Evolutionary conservation across 2,329 filamentous ascomycete species (phyloP), one percentile per base, ranked within the genome.

Genomic region (Metarhizium robertsii): DNA sequence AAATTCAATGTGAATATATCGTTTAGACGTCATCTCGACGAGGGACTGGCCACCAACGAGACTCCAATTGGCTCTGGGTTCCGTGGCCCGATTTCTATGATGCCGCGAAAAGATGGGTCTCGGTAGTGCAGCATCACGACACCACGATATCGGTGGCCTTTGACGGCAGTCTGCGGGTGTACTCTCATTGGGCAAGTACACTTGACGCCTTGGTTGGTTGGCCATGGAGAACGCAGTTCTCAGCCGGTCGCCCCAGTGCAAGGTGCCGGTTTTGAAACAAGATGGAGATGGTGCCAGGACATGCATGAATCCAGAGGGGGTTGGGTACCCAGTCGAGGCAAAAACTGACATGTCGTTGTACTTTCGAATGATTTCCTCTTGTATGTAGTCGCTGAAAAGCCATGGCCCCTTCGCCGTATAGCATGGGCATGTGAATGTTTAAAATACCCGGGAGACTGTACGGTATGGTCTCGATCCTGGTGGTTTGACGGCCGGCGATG

Each of bases 381-480:
- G 64, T 14, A 65, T 50, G 6, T 25, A 4, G 3, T 25, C 58
- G 53, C 11, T 56, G 20, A 46, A 62, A 63, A 0, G 61, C 55
- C n/a, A 46, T 50, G 20, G 29, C 29, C 2, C 61, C 60, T 34
- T 65, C 61, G 14, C 61, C 61, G 32, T 63, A 65, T n/a, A 65
- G 58, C 55, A 65, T 55, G 5, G 64, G 61, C 62, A 66, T 65
- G 55, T 61, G 60, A 30, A 65, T 58, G 38, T 53, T 58, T 30
- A 66, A 62, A 2, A 66, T 50, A 10, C 64, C 64, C 30, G 65
- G 55, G 2, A 65, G 57, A 43, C 61, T 62, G 51, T 65, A 66
- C 6, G 64, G 61, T 20, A 55, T 55, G 57, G 66, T 63, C 52
- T 66, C 64, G 14, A 49, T 20, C 4, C 61, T 55, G 1, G 62